Evolutionary conservation across 1,284 basidiomycete species (phyloP), one percentile per base, ranked within the genome.

Genomic region (Heterobasidion parviporum): DNA sequence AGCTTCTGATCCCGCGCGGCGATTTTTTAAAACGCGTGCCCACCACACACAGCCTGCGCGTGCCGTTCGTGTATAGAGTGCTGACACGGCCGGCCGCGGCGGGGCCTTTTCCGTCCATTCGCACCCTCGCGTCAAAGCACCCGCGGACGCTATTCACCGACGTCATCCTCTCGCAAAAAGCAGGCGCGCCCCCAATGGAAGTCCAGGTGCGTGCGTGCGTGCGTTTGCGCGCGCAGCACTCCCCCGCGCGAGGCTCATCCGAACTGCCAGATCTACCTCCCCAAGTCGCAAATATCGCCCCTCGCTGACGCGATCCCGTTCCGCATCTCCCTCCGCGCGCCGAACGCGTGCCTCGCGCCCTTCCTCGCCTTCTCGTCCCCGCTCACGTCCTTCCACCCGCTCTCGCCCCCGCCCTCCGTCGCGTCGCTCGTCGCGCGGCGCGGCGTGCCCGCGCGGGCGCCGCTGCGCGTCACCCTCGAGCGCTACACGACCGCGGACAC

Each of bases 221-320:
- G 26, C 26, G 26, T 26, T 2, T 18, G 18, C 18, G 18, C 18
- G 26, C 26, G 26, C 26, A 26, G 26, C 26, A 26, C 26, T 6
- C 5, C 26, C 26, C 26, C 26, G 26, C 26, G 26, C 26, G 26
- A 26, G 26, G 26, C 26, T 26, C 26, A 26, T 41, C 38, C 38
- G 4, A 7, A 41, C 50, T 41, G 10, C 38, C n/a, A 61, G 56
- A 47, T 60, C 43, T 61, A 57, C 45, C 58, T 61, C 10, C 60
- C 58, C 38, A 7, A 51, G 9, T 57, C 58, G 6, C 56, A 57
- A 45, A 56, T 61, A 10, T 50, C 50, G 9, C 53, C 60, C 2
- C 36, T 57, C 8, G 36, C 26, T 8, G 50, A 57, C 9, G 20
- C 41, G 7, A 55, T 61, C 15, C 33, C 50, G 12, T 61, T 61